Evolutionary conservation across 306 rosid species (phyloP), one percentile per base, ranked within the genome.

Genomic region (Corylus avellana): DNA sequence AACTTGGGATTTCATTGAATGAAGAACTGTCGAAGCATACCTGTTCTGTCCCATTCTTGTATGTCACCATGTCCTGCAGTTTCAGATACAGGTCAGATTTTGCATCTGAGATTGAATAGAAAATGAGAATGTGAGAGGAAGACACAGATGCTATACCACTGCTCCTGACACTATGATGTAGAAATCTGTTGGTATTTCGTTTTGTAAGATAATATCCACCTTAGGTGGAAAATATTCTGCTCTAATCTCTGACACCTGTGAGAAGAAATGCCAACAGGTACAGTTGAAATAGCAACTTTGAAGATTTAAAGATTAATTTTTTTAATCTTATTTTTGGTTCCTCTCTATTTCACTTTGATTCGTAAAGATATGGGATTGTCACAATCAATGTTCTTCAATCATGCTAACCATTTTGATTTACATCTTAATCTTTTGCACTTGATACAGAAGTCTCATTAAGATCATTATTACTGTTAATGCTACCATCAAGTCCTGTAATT

Each of bases 201-300:
- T 92, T 85, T 89, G 94, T 82, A 92, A 67, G 86, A 94, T 85
- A 55, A 94, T 86, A 71, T 89, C 97, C 75, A 92, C 89, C 89
- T 89, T 94, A 12, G 98, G 91, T 42, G 94, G 94, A 75, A 88
- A 94, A 79, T 91, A 94, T 80, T 94, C 97, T 68, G 93, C 97
- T 87, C 85, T 89, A 88, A 88, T 87, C 75, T 89, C 98, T 49
- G 97, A 87, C 51, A 87, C 90, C 97, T 94, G 91, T 78, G 75
- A 72, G 76, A 62, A 75, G 8, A 79, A 64, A 64, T 77, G 74
- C 57, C 57, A 70, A 46, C 51, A 78, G 67, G 69, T 48, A 66
- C 67, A 27, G 39, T 55, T 73, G 69, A 88, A n/a, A 69, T 76
- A 8, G 22, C 71, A 66, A 17, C 50, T 37, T 39, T 17, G 27